Base-by-base conservation (phyloP, 163 green algal species). In the Scenedesmus sp. region DNA sequence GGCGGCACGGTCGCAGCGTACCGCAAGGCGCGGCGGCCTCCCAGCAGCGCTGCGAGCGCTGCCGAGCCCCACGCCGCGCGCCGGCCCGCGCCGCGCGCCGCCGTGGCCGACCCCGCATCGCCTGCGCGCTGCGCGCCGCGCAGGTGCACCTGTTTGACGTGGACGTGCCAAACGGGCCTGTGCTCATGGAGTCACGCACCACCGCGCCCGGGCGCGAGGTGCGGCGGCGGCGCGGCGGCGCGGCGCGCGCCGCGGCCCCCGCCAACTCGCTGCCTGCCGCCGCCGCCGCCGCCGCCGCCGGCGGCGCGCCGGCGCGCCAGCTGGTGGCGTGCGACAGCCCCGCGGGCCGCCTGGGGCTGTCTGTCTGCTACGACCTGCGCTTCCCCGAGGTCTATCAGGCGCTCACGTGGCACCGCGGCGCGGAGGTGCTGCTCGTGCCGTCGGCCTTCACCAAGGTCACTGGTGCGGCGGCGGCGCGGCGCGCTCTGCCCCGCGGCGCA, bases 141-240 rank as follows among this genome's bases (percentile, higher is more conserved):
- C 95, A 97, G 81, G 89, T 99, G 48, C 96, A 99, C 80, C 78
- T 99, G 34, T 99, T 99, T 81, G 86, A 98, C 77, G 94, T 98
- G 45, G 92, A 98, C 54, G 87, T 98, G 24, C 93, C 90, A 7
- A 87, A 90, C 47, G 94, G 93, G 3, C 92, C 94, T 2, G 75
- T 95, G 26, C 89, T 99, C 4, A 92, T 94, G 83, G 96, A 99
- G 80, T 94, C 84, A 72, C 76, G 87, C 24, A 93, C 89, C 53
- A 97, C 92, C 15, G 81, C 80, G 3, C 84, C 94, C 9, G 96
- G 96, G 0, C 62, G 66, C 17, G 63, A 93, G 89, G 88, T 92
- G 69, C 2, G 78, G 26, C 5, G 22, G 14, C 26, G 56, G 26
- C 15, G 47, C 24, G 15, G 26, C 34, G 48, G 28, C 28, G 28